Conservation (phyloP, 305 asterid genomes). For the Coffea humblotiana region DNA sequence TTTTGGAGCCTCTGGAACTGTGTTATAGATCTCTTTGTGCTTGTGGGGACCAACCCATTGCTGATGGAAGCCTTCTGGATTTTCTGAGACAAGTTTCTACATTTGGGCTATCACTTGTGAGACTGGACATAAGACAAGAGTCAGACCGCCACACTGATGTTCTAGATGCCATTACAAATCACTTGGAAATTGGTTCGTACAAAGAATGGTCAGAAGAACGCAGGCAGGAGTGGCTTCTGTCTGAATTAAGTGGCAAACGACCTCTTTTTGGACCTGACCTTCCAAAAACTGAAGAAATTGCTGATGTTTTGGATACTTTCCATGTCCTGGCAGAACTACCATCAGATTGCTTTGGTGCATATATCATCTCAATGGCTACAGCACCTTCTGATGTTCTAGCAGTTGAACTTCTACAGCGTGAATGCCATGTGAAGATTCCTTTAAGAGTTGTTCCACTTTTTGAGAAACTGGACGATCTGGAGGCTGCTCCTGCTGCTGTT, state of each 20-base stretch:
- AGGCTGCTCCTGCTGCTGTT: conserved; percentile 58
- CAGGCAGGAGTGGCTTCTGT: conserved; percentile 55
- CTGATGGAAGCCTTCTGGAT: conserved; percentile 58
- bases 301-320: conserved; percentile 54
- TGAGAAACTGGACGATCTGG: conserved; percentile 53
- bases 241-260: conserved; percentile 52
- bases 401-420: conserved; percentile 57
- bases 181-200: conserved; percentile 51
- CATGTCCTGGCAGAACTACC: conserved; percentile 56
- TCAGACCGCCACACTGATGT: conserved; percentile 57
- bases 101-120: conserved; percentile 53
- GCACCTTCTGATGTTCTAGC: conserved; percentile 57
- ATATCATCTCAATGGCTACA: conserved; percentile 57
- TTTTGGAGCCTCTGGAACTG: conserved; percentile 56
- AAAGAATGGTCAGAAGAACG: conserved; percentile 55
- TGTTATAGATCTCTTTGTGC: conserved; percentile 56
- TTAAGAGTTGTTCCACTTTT: conserved; percentile 58
- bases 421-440: conserved; percentile 48
- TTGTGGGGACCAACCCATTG: conserved; percentile 50
- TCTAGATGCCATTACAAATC: conserved; percentile 45
- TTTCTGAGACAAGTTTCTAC: conserved; percentile 59
- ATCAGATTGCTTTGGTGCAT: conserved; percentile 54
- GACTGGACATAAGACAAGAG: conserved; percentile 54
- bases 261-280: conserved; percentile 57
- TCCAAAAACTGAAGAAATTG: conserved; percentile 50